Evolutionary conservation across 805 yeast genomes (phyloP).

Genomic region (Huiozyma naganishii): DNA sequence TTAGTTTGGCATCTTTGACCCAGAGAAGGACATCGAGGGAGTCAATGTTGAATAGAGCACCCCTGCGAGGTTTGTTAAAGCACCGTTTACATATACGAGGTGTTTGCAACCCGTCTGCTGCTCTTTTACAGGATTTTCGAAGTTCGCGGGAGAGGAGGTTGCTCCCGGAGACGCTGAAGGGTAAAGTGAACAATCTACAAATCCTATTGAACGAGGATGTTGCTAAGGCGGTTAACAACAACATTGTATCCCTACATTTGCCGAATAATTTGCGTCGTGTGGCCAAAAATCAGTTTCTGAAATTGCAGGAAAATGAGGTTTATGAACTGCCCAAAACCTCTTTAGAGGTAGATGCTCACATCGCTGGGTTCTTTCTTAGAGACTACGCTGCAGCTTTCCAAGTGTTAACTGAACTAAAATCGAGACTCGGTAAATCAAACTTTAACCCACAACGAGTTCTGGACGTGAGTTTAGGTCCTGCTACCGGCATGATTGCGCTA

Average conservation of each 20-base stretch:
- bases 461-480: conserved; percentile 86
- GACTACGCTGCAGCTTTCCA: conserved; percentile 64
- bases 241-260: conserved; percentile 46
- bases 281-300: conserved; percentile 46
- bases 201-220: conserved; percentile 46
- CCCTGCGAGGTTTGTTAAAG: background rate
- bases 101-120: no score
- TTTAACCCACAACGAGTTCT: conserved; percentile 61
- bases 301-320: conserved; percentile 41
- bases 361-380: conserved; percentile 71
- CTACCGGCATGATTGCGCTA: conserved; percentile 79
- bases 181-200: conserved; percentile 40
- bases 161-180: conserved; percentile 46
- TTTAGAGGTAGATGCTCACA: conserved; percentile 64
- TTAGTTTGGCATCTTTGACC: no score
- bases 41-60: background rate
- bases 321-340: conserved; percentile 38
- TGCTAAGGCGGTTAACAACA: conserved; percentile 48
- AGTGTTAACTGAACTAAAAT: conserved; percentile 54
- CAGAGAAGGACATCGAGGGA: background rate
- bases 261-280: conserved; percentile 57
- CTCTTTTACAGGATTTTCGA: background rate
- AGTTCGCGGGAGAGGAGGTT: conserved; percentile 27
- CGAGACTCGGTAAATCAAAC: conserved; percentile 30
- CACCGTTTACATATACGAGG: background rate